These are phyloP conservation scores for Phytophthora tentaculata DNA, from an alignment of 352 stramenopile species.

Conservation along the genomic window DNA sequence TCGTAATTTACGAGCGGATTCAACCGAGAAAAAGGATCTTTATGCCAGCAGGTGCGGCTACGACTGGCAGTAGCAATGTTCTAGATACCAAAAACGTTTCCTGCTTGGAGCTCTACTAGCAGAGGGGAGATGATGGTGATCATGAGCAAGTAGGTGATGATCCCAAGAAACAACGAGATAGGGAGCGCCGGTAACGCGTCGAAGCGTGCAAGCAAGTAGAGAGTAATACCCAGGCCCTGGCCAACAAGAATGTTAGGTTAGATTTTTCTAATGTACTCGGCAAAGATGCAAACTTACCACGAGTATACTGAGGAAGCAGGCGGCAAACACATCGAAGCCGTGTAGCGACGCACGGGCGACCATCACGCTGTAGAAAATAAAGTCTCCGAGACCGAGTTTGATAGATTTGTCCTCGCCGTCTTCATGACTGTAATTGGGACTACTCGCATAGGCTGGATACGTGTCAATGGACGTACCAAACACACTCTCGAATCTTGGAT, in stretches of 20 bases:
- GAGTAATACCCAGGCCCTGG: constrained; percentile 88
- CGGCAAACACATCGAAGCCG: constrained; percentile 91
- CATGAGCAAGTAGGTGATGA: constrained; percentile 54
- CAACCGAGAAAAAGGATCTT: constrained; percentile 5
- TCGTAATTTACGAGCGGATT: no score
- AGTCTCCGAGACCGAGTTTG: constrained; percentile 94
- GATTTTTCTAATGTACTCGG: background rate
- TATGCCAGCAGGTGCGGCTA: background rate
- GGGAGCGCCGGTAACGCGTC: constrained; percentile 95
- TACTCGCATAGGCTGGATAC: constrained; percentile 28
- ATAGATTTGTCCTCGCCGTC: constrained; percentile 73
- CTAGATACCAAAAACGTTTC: constrained; percentile 29
- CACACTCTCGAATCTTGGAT: constrained; percentile 37
- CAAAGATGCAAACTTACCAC: constrained; percentile 59
- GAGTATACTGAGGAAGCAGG: constrained; percentile 93
- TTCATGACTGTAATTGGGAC: constrained; percentile 24
- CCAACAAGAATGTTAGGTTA: constrained; percentile 9
- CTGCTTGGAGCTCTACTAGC: constrained; percentile 33
- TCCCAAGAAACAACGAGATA: constrained; percentile 94
- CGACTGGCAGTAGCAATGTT: constrained; percentile 1
- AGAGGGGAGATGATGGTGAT: constrained; percentile 44
- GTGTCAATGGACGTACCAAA: constrained; percentile 32
- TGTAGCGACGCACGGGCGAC: constrained; percentile 93
- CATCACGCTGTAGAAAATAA: constrained; percentile 98
- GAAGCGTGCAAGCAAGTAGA: constrained; percentile 93